These are phyloP conservation scores for Saccharomyces hybrid DNA, from an alignment of 1,139 yeast genomes.

Conservation along the genomic window DNA sequence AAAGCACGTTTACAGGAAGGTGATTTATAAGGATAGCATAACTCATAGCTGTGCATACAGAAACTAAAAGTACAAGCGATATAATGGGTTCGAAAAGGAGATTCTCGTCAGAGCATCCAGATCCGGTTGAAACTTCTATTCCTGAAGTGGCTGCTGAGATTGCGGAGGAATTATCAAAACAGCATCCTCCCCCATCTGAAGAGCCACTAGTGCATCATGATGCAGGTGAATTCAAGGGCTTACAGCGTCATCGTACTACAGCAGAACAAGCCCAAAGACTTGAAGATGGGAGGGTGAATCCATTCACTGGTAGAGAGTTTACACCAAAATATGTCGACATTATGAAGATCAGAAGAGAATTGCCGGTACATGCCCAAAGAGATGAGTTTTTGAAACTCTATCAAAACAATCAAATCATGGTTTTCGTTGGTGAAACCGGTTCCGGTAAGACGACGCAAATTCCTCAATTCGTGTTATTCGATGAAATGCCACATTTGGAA, in stretches of 20 bases:
- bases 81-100: constrained; percentile 30
- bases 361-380: too few relatives aligned
- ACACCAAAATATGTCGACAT: too few relatives aligned
- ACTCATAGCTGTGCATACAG: background rate
- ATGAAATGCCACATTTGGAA: too few relatives aligned
- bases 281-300: too few relatives aligned
- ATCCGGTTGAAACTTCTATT: constrained; percentile 38
- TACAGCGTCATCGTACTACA: constrained; percentile 62
- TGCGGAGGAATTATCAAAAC: constrained; percentile 41
- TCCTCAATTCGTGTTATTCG: too few relatives aligned
- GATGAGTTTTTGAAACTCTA: too few relatives aligned
- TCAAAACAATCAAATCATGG: too few relatives aligned
- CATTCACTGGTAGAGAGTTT: too few relatives aligned
- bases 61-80: background rate
- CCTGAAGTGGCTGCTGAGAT: constrained; percentile 51
- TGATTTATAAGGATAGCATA: background rate
- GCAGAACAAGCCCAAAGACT: constrained; percentile 58
- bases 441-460: too few relatives aligned
- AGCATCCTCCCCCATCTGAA: constrained; percentile 29
- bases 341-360: too few relatives aligned
- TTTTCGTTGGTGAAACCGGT: too few relatives aligned
- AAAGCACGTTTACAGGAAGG: background rate
- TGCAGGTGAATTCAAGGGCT: constrained; percentile 49
- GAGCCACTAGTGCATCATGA: constrained; percentile 35
- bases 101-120: constrained; percentile 24